Conservation (phyloP, 805 yeast genomes). For the Ogataea trehaloabstinens region DNA sequence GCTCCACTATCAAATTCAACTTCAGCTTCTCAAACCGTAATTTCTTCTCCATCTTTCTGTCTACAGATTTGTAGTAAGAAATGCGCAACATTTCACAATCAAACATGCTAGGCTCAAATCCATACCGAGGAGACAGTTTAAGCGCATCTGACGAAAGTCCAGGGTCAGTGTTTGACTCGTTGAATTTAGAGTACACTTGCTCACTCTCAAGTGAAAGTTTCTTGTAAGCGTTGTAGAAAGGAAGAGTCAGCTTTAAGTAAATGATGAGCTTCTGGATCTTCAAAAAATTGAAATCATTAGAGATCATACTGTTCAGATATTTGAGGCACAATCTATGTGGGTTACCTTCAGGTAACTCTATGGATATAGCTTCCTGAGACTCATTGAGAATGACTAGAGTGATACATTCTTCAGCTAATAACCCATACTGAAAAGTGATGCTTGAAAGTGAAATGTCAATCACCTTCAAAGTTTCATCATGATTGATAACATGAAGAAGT, state of each 20-base stretch:
- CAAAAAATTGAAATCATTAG: conserved; percentile 16
- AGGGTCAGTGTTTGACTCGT: conserved; percentile 14
- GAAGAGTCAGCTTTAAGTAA: conserved; percentile 30
- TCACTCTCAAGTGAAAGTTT: conserved; percentile 13
- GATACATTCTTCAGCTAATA: conserved; percentile 22
- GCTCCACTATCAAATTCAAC: conserved; percentile 20
- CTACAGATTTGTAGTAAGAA: conserved; percentile 23
- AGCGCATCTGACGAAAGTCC: conserved; percentile 10
- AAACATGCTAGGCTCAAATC: conserved; percentile 20
- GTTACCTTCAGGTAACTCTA: conserved; percentile 28
- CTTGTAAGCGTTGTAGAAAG: conserved; percentile 23
- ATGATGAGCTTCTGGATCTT: conserved; percentile 27
- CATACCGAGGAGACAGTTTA: conserved; percentile 17
- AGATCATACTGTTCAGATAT: conserved; percentile 24
- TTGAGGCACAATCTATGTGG: conserved; percentile 29
- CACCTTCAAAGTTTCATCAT: conserved; percentile 26
- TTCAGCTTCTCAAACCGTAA: conserved; percentile 18
- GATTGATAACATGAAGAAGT: conserved; percentile 28
- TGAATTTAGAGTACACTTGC: conserved; percentile 9
- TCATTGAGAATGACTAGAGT: conserved; percentile 24
- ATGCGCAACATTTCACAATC: conserved; percentile 25
- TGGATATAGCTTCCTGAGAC: conserved; percentile 19
- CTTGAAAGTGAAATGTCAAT: conserved; percentile 26
- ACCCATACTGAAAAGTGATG: conserved; percentile 33
- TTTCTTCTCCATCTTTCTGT: conserved; percentile 22